phyloP scores from a whole-genome alignment of 495 filamentous ascomycete genomes.

The Saxophila tyrrhenica region DNA sequence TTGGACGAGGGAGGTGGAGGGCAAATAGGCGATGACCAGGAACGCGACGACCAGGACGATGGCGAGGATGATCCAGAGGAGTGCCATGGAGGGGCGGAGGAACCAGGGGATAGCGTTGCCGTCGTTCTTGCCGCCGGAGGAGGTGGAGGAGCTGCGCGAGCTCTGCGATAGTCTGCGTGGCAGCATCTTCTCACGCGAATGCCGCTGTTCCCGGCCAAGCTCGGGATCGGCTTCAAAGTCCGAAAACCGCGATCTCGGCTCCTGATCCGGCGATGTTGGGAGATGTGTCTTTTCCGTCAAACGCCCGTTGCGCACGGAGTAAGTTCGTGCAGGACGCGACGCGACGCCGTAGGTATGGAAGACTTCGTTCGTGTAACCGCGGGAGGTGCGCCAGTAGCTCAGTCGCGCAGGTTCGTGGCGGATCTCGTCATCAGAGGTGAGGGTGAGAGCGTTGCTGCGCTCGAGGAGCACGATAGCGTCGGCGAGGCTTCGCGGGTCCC shows the following conservation, averaged over 20 bases:
- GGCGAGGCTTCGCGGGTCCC: conserved; percentile 72
- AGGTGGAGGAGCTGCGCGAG: conserved; percentile 31
- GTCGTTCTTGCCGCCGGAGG: conserved; percentile 34
- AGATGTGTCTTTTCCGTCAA: conserved; percentile 24
- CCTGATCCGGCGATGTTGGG: background rate
- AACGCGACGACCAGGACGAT: conserved; percentile 60
- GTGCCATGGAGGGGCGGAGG: conserved; percentile 50
- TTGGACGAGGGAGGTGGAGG: conserved; percentile 41
- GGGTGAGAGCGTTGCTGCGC: conserved; percentile 58
- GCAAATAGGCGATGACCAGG: conserved; percentile 66
- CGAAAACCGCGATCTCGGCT: conserved; percentile 9
- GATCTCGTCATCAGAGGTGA: conserved; percentile 1
- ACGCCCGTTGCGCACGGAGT: conserved; percentile 40
- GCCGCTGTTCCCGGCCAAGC: conserved; percentile 32
- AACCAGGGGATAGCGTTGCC: conserved; percentile 56
- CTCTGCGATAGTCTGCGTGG: conserved; percentile 22
- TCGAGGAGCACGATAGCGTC: conserved; percentile 67
- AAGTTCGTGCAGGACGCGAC: conserved; percentile 47
- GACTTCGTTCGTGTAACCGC: conserved; percentile 35
- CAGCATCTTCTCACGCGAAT: conserved; percentile 17
- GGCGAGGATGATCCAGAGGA: conserved; percentile 51
- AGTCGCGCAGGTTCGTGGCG: conserved; percentile 41
- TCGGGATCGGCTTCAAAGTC: conserved; percentile 30
- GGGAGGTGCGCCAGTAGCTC: conserved; percentile 70
- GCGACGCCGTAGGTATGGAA: conserved; percentile 59